Conservation (phyloP, 441 rosid species). For the Manihot esculenta region DNA sequence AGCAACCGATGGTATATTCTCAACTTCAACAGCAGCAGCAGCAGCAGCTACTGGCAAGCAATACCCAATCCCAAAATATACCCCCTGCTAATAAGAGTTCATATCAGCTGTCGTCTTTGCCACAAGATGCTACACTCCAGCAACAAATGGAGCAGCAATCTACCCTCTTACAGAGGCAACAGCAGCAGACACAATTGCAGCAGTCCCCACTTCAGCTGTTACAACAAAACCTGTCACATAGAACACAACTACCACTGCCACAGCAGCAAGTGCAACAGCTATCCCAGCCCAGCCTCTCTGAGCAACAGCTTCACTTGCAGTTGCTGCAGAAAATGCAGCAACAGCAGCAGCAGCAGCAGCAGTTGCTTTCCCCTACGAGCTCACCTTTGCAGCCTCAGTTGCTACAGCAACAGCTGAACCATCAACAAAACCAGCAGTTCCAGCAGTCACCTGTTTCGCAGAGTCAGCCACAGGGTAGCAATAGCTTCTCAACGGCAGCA, state of each 20-base stretch:
- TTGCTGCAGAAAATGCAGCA: constrained; percentile 64
- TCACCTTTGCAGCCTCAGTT: constrained; percentile 63
- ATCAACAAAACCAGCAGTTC: constrained; percentile 58
- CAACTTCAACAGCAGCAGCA: constrained; percentile 62
- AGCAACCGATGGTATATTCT: constrained; percentile 52
- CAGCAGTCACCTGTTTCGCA: constrained; percentile 57
- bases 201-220: constrained; percentile 52
- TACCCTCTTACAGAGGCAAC: constrained; percentile 53
- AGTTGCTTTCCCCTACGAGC: constrained; percentile 46
- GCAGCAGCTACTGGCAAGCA: constrained; percentile 51
- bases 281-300: constrained; percentile 55
- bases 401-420: constrained; percentile 50
- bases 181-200: constrained; percentile 62
- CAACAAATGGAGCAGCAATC: constrained; percentile 70
- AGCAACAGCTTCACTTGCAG: constrained; percentile 80
- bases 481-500: constrained; percentile 53
- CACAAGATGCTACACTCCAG: constrained; percentile 69
- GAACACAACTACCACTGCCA: constrained; percentile 40
- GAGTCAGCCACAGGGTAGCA: constrained; percentile 54
- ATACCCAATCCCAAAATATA: constrained; percentile 45
- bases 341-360: constrained; percentile 61
- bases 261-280: constrained; percentile 60
- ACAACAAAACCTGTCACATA: constrained; percentile 64
- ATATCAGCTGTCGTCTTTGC: constrained; percentile 52
- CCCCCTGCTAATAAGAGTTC: constrained; percentile 46